phyloP scores from a whole-genome alignment of 1,139 yeast genomes.

The Hanseniaspora gamundiae region DNA sequence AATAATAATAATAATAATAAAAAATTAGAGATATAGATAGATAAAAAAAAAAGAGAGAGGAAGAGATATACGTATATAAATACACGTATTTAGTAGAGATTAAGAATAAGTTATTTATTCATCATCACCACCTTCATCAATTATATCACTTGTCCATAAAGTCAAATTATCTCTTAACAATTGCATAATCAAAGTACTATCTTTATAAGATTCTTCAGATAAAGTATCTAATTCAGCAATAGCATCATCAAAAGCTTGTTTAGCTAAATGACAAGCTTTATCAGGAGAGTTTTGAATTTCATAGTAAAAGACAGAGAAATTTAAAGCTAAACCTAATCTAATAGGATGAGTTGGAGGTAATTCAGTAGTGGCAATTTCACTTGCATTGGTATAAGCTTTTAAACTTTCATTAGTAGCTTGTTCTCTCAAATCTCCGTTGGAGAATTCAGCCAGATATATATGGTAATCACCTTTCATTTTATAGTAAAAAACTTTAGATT shows the following conservation, averaged over 20 bases:
- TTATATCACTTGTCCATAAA: conserved; percentile 94
- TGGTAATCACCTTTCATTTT: conserved; percentile 99
- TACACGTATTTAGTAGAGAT: too few species aligned
- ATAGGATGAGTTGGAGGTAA: conserved; percentile 98
- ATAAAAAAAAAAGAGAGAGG: too few species aligned
- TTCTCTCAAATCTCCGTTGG: conserved; percentile 81
- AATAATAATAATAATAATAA: neutral
- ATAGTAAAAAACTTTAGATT: conserved; percentile 94
- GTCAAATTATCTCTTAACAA: conserved; percentile 95
- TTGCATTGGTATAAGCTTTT: conserved; percentile 90
- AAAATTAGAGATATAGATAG: neutral
- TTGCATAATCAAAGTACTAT: conserved; percentile 97
- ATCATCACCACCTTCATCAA: conserved; percentile 56
- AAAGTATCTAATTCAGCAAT: conserved; percentile 96
- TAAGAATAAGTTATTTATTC: too few species aligned
- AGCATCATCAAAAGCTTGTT: conserved; percentile 98
- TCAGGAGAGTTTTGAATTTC: conserved; percentile 97
- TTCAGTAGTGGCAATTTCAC: conserved; percentile 93
- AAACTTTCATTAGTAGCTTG: conserved; percentile 86
- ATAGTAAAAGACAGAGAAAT: conserved; percentile 95
- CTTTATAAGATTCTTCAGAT: conserved; percentile 96
- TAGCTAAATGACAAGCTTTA: conserved; percentile 96
- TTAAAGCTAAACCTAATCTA: conserved; percentile 93
- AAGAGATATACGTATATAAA: too few species aligned
- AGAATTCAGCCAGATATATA: conserved; percentile 97